Evolutionary conservation across 495 filamentous ascomycete species (phyloP).

Genomic region (Tuber brumale): DNA sequence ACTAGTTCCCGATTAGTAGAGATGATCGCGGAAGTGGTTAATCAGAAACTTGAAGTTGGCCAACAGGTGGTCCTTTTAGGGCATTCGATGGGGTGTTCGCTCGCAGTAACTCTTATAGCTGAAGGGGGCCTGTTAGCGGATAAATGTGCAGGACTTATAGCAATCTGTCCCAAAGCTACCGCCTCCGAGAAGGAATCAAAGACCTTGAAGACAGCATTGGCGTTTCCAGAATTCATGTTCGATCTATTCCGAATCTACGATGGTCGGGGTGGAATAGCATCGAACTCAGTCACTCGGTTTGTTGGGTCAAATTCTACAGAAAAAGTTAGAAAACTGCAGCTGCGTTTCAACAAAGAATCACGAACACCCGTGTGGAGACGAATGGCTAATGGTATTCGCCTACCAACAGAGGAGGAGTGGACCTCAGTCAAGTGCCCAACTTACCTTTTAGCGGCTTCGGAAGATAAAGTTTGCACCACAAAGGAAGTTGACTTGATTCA

Average conservation of each 20-base stretch:
- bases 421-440: conserved; percentile 63
- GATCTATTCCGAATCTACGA: conserved; percentile 76
- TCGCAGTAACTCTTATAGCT: conserved; percentile 68
- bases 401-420: conserved; percentile 60
- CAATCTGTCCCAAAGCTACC: conserved; percentile 69
- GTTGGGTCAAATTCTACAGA: conserved; percentile 66
- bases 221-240: conserved; percentile 65
- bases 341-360: conserved; percentile 77
- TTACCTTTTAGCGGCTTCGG: conserved; percentile 69
- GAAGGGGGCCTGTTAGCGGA: conserved; percentile 50
- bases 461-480: conserved; percentile 66
- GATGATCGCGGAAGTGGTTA: conserved; percentile 65
- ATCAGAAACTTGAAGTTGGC: conserved; percentile 56
- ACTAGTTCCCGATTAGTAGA: conserved; percentile 66
- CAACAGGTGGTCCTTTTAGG: conserved; percentile 76
- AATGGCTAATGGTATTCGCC: conserved; percentile 70
- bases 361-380: conserved; percentile 72
- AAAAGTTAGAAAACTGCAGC: conserved; percentile 69
- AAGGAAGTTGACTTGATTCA: conserved; percentile 65
- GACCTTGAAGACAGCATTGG: conserved; percentile 53
- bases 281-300: conserved; percentile 70
- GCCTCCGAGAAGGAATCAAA: conserved; percentile 52
- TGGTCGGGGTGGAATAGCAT: conserved; percentile 66
- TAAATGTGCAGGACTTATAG: conserved; percentile 67
- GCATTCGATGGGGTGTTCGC: conserved; percentile 80